Percentiles rank a stretch among this genome's conserved stretches.
These are phyloP conservation scores for Magnaporthiopsis incrustans DNA, from an alignment of 2,329 filamentous ascomycete species.

Conservation along the genomic window DNA sequence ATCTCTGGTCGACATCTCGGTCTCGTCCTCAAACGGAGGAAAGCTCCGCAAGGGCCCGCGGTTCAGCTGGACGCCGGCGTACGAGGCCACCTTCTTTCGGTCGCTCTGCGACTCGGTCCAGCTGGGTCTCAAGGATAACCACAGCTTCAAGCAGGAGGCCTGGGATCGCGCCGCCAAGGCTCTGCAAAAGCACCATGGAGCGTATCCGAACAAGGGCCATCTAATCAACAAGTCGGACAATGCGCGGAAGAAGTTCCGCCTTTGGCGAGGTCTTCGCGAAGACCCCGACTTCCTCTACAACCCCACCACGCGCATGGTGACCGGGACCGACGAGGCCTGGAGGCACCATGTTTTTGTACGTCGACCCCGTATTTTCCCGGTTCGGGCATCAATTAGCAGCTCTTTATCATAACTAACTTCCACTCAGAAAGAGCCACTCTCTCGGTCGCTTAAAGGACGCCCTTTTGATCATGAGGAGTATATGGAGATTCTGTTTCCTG, in stretches of 20 bases:
- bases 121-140: constrained; percentile 37
- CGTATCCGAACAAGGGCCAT: constrained; percentile 51
- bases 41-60: constrained; percentile 34
- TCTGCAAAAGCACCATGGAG: constrained; percentile 45
- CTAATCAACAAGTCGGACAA: constrained; percentile 59
- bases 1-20: constrained; percentile 12
- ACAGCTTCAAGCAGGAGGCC: constrained; percentile 54
- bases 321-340: constrained; percentile 50
- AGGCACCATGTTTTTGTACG: constrained; percentile 47
- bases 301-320: constrained; percentile 39
- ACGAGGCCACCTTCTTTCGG: constrained; percentile 52
- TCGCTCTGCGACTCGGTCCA: constrained; percentile 53
- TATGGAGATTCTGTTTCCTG: constrained; percentile 53
- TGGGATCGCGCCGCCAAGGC: constrained; percentile 50
- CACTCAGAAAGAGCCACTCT: constrained; percentile 47
- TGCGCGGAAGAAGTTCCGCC: constrained; percentile 53
- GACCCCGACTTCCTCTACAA: constrained; percentile 51
- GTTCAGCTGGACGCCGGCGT: constrained; percentile 52
- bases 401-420: constrained; percentile 13
- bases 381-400: neutral
- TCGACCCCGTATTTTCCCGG: constrained; percentile 6
- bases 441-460: constrained; percentile 46
- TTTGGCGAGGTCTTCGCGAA: constrained; percentile 51
- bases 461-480: constrained; percentile 54
- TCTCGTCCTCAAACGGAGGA: constrained; percentile 12